These are phyloP conservation scores for Solanum etuberosum DNA, from an alignment of 257 asterid species.

Conservation along the genomic window DNA sequence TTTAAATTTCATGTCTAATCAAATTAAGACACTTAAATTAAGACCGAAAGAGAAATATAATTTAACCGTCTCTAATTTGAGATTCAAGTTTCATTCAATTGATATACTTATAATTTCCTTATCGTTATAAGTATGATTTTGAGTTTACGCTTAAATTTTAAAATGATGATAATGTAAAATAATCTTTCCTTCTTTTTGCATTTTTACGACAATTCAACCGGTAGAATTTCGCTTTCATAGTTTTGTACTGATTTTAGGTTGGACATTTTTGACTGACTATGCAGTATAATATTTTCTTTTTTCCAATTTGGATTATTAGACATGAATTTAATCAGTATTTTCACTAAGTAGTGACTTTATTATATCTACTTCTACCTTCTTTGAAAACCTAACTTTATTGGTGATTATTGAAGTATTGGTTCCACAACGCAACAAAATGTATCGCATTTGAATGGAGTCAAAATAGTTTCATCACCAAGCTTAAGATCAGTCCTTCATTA, in stretches of 20 bases:
- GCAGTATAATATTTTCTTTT: background rate
- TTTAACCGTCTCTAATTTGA: background rate
- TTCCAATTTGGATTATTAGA: background rate
- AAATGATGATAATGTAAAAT: background rate
- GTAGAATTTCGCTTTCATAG: background rate
- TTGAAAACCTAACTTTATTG: no score
- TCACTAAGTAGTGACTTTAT: background rate
- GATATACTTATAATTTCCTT: background rate
- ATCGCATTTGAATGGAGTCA: background rate
- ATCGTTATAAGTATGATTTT: background rate
- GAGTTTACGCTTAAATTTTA: background rate
- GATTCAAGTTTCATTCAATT: background rate
- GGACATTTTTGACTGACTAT: background rate
- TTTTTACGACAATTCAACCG: background rate
- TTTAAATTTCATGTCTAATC: background rate
- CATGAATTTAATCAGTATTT: background rate
- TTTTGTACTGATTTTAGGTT: background rate
- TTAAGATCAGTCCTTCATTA: background rate
- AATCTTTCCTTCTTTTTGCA: background rate
- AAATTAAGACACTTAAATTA: no score
- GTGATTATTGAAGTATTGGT: background rate
- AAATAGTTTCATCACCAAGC: background rate
- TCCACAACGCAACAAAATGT: background rate
- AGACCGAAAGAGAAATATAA: background rate
- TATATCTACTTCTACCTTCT: no score